Evolutionary conservation across 2,329 filamentous ascomycete species (phyloP), one percentile per base, ranked within the genome.

Genomic region (Aureobasidium subglaciale): DNA sequence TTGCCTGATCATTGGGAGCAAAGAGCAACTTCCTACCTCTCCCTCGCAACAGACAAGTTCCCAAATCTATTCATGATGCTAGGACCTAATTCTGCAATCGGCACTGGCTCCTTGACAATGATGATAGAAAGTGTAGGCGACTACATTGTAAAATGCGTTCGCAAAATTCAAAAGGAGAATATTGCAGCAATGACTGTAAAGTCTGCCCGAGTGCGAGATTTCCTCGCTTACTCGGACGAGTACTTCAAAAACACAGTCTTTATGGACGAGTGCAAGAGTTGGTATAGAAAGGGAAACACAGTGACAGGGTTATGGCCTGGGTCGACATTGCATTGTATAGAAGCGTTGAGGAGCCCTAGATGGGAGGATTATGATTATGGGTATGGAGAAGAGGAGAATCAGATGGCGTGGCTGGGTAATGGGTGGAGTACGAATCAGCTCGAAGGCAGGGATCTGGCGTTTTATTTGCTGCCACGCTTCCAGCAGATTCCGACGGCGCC

Each of bases 251-350:
- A 61, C 24, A 74, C 75, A 0, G 75, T 78, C 1, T 79, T 73
- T 70, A 63, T 71, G 16, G 73, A 73, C 48, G 62, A 67, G 1
- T 79, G 75, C 59, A 71, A 68, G 22, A 72, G 68, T 0, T 78
- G 73, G 73, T 74, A 74, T 63, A 70, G 69, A 58, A 61, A 59
- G 13, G 57, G 52, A 0, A 59, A 60, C 9, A 40, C 50, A 16
- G 55, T 59, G 15, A 72, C 69, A 1, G 73, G 70, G 0, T 63
- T 76, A 4, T 76, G 73, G 73, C 74, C 74, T 0, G 73, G 73
- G 1, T 71, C 66, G 15, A 73, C 74, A 2, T 63, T 79, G 16
- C 76, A 79, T 63, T 78, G 75, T 58, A 74, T 79, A 41, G 75
- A 79, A 59, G 71, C 71, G 6, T 57, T 80, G 45, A 66, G 67